These are phyloP conservation scores for Hortiboletus rubellus DNA, from an alignment of 1,284 basidiomycete genomes.

Conservation along the genomic window DNA sequence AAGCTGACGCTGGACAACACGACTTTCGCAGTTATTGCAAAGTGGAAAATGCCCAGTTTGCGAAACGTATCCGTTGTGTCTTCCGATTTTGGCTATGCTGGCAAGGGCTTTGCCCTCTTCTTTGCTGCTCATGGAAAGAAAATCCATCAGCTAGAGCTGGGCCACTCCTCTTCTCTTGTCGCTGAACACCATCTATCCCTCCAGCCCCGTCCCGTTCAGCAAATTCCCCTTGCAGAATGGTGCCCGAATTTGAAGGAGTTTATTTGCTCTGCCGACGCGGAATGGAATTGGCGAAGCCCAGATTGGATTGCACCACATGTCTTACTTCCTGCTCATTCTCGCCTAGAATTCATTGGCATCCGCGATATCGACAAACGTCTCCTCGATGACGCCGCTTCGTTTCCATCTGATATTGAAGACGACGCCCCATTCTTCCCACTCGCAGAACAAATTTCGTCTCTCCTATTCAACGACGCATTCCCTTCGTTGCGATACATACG, in stretches of 20 bases:
- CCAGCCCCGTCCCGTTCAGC: constrained; percentile 37
- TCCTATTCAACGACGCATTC: constrained; percentile 60
- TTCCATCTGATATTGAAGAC: constrained; percentile 33
- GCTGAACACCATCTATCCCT: constrained; percentile 61
- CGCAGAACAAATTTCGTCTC: constrained; percentile 59
- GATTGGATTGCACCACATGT: constrained; percentile 80
- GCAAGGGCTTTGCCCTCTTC: constrained; percentile 60
- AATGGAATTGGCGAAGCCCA: constrained; percentile 75
- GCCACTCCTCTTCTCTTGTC: constrained; percentile 63
- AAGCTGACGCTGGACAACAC: constrained; percentile 70
- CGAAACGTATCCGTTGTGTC: constrained; percentile 63
- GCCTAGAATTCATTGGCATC: constrained; percentile 65
- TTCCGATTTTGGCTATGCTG: constrained; percentile 66
- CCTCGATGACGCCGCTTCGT: constrained; percentile 39
- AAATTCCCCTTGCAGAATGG: constrained; percentile 56
- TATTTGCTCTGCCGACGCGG: constrained; percentile 70
- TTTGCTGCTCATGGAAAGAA: constrained; percentile 63
- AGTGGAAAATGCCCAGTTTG: constrained; percentile 59
- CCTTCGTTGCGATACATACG: constrained; percentile 60
- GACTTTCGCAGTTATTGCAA: constrained; percentile 62
- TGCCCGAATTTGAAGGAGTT: constrained; percentile 67
- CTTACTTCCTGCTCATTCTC: constrained; percentile 61
- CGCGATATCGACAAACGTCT: constrained; percentile 67
- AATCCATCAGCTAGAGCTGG: constrained; percentile 65
- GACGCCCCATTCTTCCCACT: constrained; percentile 62